Conservation (phyloP, 1,139 yeast genomes). For the Yamadazyma taylorii region DNA sequence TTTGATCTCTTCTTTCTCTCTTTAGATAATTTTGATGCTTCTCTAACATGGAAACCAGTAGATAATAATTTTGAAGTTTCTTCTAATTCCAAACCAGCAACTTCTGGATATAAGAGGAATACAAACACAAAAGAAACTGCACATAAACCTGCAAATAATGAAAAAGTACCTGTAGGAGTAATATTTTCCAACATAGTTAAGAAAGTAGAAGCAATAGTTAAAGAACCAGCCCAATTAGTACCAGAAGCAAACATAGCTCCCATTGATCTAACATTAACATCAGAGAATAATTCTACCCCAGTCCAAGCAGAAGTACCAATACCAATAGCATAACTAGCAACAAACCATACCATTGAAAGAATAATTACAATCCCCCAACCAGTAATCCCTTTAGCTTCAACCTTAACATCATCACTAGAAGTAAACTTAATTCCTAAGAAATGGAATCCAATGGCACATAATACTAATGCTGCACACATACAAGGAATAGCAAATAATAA, state of each 20-base stretch:
- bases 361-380: conserved; percentile 89
- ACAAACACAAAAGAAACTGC: conserved; percentile 68
- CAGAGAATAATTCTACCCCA: conserved; percentile 92
- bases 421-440: conserved; percentile 62
- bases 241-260: conserved; percentile 94
- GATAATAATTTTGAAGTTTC: conserved; percentile 80
- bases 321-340: conserved; percentile 89
- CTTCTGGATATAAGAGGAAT: conserved; percentile 86
- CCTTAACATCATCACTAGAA: conserved; percentile 45
- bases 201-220: conserved; percentile 87
- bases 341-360: conserved; percentile 80
- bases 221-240: conserved; percentile 93
- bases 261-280: conserved; percentile 80
- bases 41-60: conserved; percentile 82
- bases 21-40: conserved; percentile 63
- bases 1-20: conserved; percentile 31
- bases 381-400: conserved; percentile 48
- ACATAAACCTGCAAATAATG: conserved; percentile 83
- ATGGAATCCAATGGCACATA: conserved; percentile 89
- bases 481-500: conserved; percentile 74
- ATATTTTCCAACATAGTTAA: conserved; percentile 90
- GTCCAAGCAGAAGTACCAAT: conserved; percentile 99
- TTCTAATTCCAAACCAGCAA: conserved; percentile 85
- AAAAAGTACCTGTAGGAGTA: conserved; percentile 93
- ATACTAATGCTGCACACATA: conserved; percentile 71